These are phyloP conservation scores for Cenococcum geophilum DNA, from an alignment of 495 filamentous ascomycete genomes.

Conservation along the genomic window DNA sequence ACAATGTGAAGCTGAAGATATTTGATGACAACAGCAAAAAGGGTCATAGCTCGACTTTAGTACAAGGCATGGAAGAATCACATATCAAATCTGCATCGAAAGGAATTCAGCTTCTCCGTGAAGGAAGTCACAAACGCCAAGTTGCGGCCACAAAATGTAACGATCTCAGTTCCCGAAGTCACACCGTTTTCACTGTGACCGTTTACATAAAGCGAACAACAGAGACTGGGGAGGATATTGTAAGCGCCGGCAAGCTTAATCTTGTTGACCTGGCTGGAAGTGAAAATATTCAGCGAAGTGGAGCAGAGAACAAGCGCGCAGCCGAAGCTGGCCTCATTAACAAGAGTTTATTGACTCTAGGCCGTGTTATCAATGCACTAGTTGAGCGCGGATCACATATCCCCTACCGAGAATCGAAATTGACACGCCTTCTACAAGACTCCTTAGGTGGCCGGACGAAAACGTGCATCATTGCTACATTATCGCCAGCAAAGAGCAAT, in stretches of 20 bases:
- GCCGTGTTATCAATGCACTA: conserved; percentile 94
- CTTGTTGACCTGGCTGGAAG: conserved; percentile 93
- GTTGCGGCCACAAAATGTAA: conserved; percentile 98
- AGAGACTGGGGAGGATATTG: conserved; percentile 80
- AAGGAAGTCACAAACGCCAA: conserved; percentile 86
- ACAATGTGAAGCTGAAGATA: conserved; percentile 83
- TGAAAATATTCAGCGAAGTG: conserved; percentile 94
- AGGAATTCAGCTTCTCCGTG: conserved; percentile 81
- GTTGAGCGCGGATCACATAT: conserved; percentile 90
- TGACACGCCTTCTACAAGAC: conserved; percentile 91
- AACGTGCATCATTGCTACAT: conserved; percentile 96
- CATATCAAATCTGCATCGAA: conserved; percentile 79
- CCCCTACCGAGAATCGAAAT: conserved; percentile 92
- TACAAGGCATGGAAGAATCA: conserved; percentile 96
- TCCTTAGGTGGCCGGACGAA: conserved; percentile 93
- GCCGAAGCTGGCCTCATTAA: conserved; percentile 96
- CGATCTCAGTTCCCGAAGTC: conserved; percentile 89
- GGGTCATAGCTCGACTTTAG: conserved; percentile 68
- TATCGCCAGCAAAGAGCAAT: conserved; percentile 90
- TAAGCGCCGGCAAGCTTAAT: conserved; percentile 93
- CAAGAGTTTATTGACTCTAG: conserved; percentile 90
- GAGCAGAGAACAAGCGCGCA: conserved; percentile 95
- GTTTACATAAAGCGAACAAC: conserved; percentile 73
- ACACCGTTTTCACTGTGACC: conserved; percentile 94
- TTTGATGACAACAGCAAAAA: conserved; percentile 85